Evolutionary conservation across 495 filamentous ascomycete species (phyloP).

Genomic region (Aeminium ludgeri): DNA sequence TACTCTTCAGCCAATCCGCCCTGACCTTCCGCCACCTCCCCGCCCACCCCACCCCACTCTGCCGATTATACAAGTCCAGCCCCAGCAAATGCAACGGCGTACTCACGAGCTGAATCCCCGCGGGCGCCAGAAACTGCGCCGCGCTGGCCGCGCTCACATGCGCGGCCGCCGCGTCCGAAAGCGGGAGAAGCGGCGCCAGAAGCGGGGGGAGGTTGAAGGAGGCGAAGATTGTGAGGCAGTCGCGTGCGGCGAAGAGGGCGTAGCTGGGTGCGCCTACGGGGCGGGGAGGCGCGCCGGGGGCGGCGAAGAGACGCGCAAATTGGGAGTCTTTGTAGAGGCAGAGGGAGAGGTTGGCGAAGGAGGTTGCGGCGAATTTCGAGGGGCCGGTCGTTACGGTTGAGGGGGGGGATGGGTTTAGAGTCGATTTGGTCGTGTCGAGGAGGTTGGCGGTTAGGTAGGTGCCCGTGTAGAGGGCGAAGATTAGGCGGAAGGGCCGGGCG

Average conservation of each 20-base stretch:
- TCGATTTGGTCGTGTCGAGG: slow-evolving; percentile 66
- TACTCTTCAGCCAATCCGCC: slow-evolving; percentile 63
- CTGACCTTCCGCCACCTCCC: slow-evolving; percentile 47
- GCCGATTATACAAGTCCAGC: slow-evolving; percentile 73
- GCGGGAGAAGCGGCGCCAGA: slow-evolving; percentile 42
- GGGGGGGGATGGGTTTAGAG: slow-evolving; percentile 38
- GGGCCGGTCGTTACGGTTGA: slow-evolving; percentile 50
- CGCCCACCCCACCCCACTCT: slow-evolving; percentile 28
- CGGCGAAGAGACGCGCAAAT: slow-evolving; percentile 71
- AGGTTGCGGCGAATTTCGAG: slow-evolving; percentile 69
- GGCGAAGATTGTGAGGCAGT: slow-evolving; percentile 84
- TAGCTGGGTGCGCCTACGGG: slow-evolving; percentile 49
- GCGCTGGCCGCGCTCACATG: slow-evolving; percentile 38
- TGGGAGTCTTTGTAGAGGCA: slow-evolving; percentile 86
- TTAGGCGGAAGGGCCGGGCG: slow-evolving; percentile 68
- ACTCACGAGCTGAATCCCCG: slow-evolving; percentile 60
- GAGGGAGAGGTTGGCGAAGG: slow-evolving; percentile 69
- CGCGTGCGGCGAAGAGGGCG: slow-evolving; percentile 62
- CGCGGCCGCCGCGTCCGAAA: slow-evolving; percentile 29
- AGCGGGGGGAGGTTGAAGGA: slow-evolving; percentile 80
- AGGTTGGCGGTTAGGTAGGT: slow-evolving; percentile 85
- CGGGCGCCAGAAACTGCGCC: slow-evolving; percentile 70
- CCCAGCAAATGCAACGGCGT: slow-evolving; percentile 83
- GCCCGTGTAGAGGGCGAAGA: slow-evolving; percentile 72
- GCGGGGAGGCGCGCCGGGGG: slow-evolving; percentile 31